phyloP scores from a whole-genome alignment of 2,329 filamentous ascomycete species.

The Monosporascus ibericus region DNA sequence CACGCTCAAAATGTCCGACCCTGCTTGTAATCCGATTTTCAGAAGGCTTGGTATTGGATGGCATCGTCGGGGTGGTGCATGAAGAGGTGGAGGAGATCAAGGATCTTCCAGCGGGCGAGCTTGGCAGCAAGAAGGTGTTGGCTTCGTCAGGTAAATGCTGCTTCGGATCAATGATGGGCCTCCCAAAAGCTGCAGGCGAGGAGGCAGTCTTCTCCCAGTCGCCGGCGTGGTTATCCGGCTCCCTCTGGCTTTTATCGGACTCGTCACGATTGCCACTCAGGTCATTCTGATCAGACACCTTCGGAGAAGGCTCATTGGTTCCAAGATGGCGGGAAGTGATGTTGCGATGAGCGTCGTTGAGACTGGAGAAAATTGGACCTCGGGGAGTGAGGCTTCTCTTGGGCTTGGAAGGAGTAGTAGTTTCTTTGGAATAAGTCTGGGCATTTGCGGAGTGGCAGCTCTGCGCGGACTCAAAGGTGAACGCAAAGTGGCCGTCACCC shows the following conservation, averaged over 20 bases:
- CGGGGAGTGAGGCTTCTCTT: constrained; percentile 22
- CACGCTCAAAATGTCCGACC: neutral
- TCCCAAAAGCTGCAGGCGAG: neutral
- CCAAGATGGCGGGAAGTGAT: constrained; percentile 24
- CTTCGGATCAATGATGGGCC: neutral
- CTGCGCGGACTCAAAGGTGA: neutral
- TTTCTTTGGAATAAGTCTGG: neutral
- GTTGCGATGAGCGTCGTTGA: constrained; percentile 32
- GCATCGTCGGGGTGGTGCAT: neutral
- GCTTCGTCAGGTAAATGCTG: neutral
- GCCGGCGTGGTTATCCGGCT: neutral
- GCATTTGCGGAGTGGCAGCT: neutral
- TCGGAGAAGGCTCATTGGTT: constrained; percentile 8
- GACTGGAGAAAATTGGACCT: constrained; percentile 28
- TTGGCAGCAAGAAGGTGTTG: neutral
- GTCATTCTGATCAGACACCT: constrained; percentile 1
- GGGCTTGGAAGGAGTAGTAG: neutral
- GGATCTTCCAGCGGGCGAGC: neutral
- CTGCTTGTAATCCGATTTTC: neutral
- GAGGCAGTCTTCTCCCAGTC: neutral
- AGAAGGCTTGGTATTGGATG: neutral
- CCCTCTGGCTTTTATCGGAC: neutral
- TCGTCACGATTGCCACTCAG: constrained; percentile 1
- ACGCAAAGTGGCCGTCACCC: neutral
- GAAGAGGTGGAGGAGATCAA: neutral